A percentile compares a stretch with the other conserved stretches of the same genome.
Evolutionary conservation across 768 basidiomycete species (phyloP).

Genomic region (Mycena metata): DNA sequence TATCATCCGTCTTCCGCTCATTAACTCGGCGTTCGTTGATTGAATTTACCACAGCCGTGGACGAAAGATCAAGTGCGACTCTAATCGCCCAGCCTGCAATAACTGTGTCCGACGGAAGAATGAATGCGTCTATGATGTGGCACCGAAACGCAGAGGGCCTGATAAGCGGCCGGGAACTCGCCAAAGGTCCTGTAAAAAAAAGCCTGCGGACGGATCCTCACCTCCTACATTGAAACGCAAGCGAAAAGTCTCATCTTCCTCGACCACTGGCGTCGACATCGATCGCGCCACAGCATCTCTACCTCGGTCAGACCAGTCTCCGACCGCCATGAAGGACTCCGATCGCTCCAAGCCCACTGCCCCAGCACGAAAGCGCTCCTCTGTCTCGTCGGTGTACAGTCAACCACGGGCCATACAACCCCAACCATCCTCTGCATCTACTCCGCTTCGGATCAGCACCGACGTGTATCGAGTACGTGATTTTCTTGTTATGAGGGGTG

Average conservation of each 20-base stretch:
- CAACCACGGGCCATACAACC: slow-evolving; percentile 15
- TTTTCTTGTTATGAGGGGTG: no score
- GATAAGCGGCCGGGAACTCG: slow-evolving; percentile 90
- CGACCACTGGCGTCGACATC: slow-evolving; percentile 58
- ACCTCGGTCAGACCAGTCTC: not conserved
- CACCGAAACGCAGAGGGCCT: slow-evolving; percentile 86
- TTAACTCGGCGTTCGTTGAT: slow-evolving; percentile 30
- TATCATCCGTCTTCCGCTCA: slow-evolving; percentile 49
- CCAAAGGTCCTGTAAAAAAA: slow-evolving; percentile 88
- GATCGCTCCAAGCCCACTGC: not conserved
- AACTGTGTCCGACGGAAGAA: slow-evolving; percentile 86
- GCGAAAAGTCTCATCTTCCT: slow-evolving; percentile 52
- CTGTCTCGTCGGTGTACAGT: not conserved
- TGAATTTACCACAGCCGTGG: slow-evolving; percentile 67
- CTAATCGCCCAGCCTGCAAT: slow-evolving; percentile 83
- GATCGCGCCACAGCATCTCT: slow-evolving; percentile 47
- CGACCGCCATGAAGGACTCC: slow-evolving; percentile 15
- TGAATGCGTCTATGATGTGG: slow-evolving; percentile 83
- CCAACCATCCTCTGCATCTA: slow-evolving; percentile 25
- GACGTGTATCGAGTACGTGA: slow-evolving; percentile 26
- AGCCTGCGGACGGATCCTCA: slow-evolving; percentile 67
- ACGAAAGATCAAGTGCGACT: slow-evolving; percentile 90
- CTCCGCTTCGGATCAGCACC: slow-evolving; percentile 33
- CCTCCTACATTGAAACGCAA: slow-evolving; percentile 69
- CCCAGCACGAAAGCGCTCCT: slow-evolving; percentile 23